A percentile compares a stretch with the other conserved stretches of the same genome.
Evolutionary conservation across 2,329 filamentous ascomycete species (phyloP).

Genomic region (Scedosporium aurantiacum): DNA sequence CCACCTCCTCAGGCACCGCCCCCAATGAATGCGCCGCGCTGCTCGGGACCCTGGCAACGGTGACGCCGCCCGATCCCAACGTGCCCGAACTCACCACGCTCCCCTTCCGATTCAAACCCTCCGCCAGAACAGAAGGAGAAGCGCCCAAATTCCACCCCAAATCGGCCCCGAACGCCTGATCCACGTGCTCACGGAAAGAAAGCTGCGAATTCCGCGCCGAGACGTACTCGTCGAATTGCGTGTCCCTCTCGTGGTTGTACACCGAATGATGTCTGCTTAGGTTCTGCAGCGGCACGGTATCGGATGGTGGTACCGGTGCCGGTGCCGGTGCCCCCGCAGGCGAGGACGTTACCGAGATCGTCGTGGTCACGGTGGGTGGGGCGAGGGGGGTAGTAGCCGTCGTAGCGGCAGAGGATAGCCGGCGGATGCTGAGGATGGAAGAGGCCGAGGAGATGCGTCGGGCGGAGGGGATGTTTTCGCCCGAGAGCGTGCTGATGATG

Average conservation of each 20-base stretch:
- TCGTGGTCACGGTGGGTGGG: constrained; percentile 14
- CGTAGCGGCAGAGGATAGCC: not conserved
- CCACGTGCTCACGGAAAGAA: constrained; percentile 15
- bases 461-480: not conserved
- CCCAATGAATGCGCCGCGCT: constrained; percentile 5
- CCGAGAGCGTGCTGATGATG: not conserved
- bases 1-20: constrained; percentile 8
- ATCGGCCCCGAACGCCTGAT: constrained; percentile 20
- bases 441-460: constrained; percentile 5
- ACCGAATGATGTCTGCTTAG: constrained; percentile 8
- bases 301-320: constrained; percentile 13
- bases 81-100: constrained; percentile 1
- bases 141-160: constrained; percentile 16
- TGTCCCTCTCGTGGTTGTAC: constrained; percentile 35
- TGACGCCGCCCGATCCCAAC: not conserved
- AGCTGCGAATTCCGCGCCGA: constrained; percentile 19
- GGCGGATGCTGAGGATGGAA: constrained; percentile 2
- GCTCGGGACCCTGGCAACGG: constrained; percentile 1
- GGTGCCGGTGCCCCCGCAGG: constrained; percentile 16
- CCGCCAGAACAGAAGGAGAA: not conserved
- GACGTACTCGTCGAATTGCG: constrained; percentile 35
- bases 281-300: not conserved
- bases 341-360: constrained; percentile 16
- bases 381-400: not conserved
- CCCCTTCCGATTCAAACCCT: not conserved